Conservation (phyloP, 164 flowering plant genomes). For the Nelumbo lutea region DNA sequence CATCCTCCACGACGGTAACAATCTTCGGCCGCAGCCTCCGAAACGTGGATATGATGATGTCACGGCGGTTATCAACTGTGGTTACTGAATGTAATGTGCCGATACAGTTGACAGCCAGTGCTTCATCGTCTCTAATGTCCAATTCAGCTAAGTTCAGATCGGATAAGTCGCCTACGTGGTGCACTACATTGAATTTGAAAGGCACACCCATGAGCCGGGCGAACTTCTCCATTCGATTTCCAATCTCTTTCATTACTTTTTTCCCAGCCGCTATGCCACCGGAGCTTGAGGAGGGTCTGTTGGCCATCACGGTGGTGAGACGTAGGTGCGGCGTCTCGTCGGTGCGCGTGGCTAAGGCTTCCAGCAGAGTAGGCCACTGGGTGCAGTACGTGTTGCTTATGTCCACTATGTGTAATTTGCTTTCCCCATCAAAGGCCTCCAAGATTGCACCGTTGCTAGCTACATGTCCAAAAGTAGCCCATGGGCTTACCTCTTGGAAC, state of each 20-base stretch:
- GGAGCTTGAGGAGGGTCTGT: conserved; percentile 1
- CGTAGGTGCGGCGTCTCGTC: conserved; percentile 87
- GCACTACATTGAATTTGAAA: conserved; percentile 56
- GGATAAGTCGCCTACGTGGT: conserved; percentile 62
- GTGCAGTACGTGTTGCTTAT: conserved; percentile 84
- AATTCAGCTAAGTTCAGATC: conserved; percentile 46
- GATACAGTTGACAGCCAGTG: conserved; percentile 67
- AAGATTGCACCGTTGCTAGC: conserved; percentile 88
- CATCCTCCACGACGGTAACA: conserved; percentile 85
- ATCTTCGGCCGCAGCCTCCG: conserved; percentile 58
- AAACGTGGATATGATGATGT: conserved; percentile 41
- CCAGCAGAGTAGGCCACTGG: conserved; percentile 96
- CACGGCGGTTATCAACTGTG: conserved; percentile 33
- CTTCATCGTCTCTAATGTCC: conserved; percentile 67
- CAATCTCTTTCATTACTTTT: conserved; percentile 78
- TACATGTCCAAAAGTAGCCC: conserved; percentile 95
- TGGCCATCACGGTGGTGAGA: conserved; percentile 57
- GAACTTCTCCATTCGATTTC: conserved; percentile 79
- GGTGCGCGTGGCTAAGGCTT: conserved; percentile 81
- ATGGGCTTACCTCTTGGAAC: conserved; percentile 96
- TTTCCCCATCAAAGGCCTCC: conserved; percentile 82
- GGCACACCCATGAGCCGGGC: conserved; percentile 98
- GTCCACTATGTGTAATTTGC: conserved; percentile 75
- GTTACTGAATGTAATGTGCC: conserved; percentile 52
- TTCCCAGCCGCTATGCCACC: conserved; percentile 35